Conservation (phyloP, 805 yeast species). For the Komagataella pseudopastoris region DNA sequence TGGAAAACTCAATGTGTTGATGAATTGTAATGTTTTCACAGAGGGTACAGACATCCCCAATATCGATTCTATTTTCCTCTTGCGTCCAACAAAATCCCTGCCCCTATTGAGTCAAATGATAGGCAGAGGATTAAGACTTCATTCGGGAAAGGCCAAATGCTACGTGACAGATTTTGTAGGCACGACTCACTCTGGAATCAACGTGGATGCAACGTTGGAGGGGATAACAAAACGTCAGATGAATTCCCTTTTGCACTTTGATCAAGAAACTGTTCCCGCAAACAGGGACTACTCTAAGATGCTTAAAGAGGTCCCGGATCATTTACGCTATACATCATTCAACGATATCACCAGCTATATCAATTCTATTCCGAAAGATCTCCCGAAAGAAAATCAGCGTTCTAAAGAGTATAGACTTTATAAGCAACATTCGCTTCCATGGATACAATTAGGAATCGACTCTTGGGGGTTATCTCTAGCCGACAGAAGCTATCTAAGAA, state of each 20-base stretch:
- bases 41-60: conserved; percentile 94
- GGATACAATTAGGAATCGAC: conserved; percentile 9
- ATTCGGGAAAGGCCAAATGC: conserved; percentile 49
- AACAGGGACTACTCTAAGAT: background rate
- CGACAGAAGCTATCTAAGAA: conserved; percentile 7
- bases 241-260: background rate
- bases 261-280: background rate
- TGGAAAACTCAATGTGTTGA: conserved; percentile 55
- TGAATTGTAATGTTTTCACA: conserved; percentile 84
- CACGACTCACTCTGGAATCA: conserved; percentile 22
- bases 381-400: background rate
- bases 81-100: conserved; percentile 70
- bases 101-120: conserved; percentile 74
- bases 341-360: background rate
- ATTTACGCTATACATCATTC: background rate
- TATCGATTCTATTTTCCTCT: conserved; percentile 66
- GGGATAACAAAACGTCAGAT: conserved; percentile 5
- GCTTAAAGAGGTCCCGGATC: background rate
- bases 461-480: conserved; percentile 11
- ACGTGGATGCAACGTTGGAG: conserved; percentile 10
- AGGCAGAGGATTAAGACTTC: conserved; percentile 73
- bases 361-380: background rate
- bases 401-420: conserved; percentile 5
- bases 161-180: conserved; percentile 72
- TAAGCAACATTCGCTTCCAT: conserved; percentile 1